Base-by-base conservation (phyloP, 352 stramenopile species). In the Pythium aristosporum region DNA sequence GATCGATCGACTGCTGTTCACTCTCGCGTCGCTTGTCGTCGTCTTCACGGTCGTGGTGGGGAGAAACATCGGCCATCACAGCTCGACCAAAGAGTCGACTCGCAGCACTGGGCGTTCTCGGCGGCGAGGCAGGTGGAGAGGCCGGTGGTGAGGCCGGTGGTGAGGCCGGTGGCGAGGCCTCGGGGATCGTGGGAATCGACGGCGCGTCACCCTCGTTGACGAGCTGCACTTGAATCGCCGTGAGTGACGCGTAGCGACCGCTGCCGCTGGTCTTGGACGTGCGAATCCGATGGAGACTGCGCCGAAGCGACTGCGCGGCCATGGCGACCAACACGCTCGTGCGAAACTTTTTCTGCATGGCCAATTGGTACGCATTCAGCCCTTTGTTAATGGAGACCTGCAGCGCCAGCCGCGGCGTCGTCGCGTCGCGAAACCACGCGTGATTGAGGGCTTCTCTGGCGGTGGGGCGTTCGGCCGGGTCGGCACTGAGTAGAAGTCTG, bases 281-380 rank as follows among this genome's bases (percentile, higher is more conserved):
- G 23, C 72, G 74, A 30, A 75, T 77, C 21, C 71, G 79, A 28
- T 79, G 62, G 11, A 89, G 60, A 56, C 76, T 87, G 1, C 74
- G 76, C 10, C 77, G 80, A 3, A 91, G 63, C 18, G 69, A 78
- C 36, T 81, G 67, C 18, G 75, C 78, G 0, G 80, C 80, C 63
- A 91, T 85, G 8, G 78, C 75, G 23, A 76, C 82, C 13, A 87
- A 58, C 39, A 91, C 78, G 23, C 78, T 89, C 30, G 80, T 77
- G 28, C 82, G 70, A 50, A 91, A 91, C 57, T 88, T 88, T 44
- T 74, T 76, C 25, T 73, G 75, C 82, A 91, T 91, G 41, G 73
- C 53, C 13, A 69, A 66, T 32, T 86, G 73, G 57, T 91, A 91
- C 60, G 77, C 61, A 11, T 67, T 67, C 20, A 91, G 77, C 3